Base-by-base conservation (phyloP, 345 rosid genomes). In the Syzygium aromaticum region DNA sequence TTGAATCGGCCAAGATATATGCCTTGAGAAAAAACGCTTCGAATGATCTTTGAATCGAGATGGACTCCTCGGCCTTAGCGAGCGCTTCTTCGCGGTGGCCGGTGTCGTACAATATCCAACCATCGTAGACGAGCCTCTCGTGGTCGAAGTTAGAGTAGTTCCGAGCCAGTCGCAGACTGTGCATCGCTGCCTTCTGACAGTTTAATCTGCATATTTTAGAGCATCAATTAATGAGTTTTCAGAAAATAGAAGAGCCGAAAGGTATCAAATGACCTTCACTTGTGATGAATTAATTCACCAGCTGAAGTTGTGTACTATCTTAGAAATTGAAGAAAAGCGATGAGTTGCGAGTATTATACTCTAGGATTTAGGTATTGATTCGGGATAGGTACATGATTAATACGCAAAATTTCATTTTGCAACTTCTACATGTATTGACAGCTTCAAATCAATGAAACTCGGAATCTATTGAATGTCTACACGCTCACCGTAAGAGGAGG, bases 21-120 rank as follows among this genome's bases (percentile, higher is more conserved):
- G 99, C 99, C 92, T 98, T 98, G 84, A 98, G 98, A 90, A 98
- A 98, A 88, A 95, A 96, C 6, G 99, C 99, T 90, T 98, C 99
- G 77, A 98, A 98, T 33, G 99, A 98, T 90, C 99, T 94, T 88
- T 98, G 98, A 43, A 91, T 91, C 85, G 94, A 89, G 87, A 98
- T 93, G 84, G 99, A 96, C 88, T 94, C 95, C 92, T 96, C 99
- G 0, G 99, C 99, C 93, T 93, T 98, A 28, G 96, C 96, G 61
- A 98, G 92, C 27, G 99, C 99, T 91, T 96, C 99, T 91, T 96
- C 98, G 2, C 98, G 96, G 90, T 96, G 97, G 33, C 99, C 98
- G 64, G 97, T 96, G 91, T 96, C 98, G 86, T 96, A 96, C 88
- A 95, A 85, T 86, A 98, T 95, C 99, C 99, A 98, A 77, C 99